Evolutionary conservation across 2,329 filamentous ascomycete species (phyloP).

Genomic region (Trichophyton schoenleinii): DNA sequence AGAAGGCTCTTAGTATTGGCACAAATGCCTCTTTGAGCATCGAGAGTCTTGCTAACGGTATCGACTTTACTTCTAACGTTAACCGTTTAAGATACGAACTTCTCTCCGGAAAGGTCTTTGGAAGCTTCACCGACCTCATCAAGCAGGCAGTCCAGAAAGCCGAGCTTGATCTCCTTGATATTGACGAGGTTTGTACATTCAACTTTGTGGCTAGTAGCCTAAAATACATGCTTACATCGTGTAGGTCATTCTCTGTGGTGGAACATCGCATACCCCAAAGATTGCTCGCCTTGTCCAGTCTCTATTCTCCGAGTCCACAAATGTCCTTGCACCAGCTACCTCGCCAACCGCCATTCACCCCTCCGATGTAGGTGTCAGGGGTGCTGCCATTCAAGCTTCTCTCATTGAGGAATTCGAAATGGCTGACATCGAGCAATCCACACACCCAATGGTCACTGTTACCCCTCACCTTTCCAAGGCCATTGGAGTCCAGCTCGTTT

Average conservation of each 20-base stretch:
- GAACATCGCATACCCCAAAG: slow-evolving; percentile 85
- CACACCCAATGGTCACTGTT: slow-evolving; percentile 86
- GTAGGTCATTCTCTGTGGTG: slow-evolving; percentile 78
- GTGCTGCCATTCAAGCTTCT: slow-evolving; percentile 88
- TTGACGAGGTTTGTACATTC: slow-evolving; percentile 55
- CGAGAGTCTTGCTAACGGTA: slow-evolving; percentile 75
- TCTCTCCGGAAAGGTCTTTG: slow-evolving; percentile 72
- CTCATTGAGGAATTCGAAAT: slow-evolving; percentile 89
- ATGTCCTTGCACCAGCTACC: slow-evolving; percentile 72
- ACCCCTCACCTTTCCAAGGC: slow-evolving; percentile 81
- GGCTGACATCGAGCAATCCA: slow-evolving; percentile 89
- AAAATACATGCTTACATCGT: slow-evolving; percentile 1
- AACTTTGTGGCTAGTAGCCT: background rate
- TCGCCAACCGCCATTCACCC: slow-evolving; percentile 72
- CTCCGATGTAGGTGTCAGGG: slow-evolving; percentile 74
- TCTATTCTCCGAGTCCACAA: slow-evolving; percentile 70
- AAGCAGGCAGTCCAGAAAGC: slow-evolving; percentile 84
- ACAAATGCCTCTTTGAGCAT: slow-evolving; percentile 84
- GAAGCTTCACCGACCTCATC: slow-evolving; percentile 74
- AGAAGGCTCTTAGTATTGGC: slow-evolving; percentile 82
- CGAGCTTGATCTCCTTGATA: slow-evolving; percentile 76
- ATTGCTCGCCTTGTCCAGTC: slow-evolving; percentile 67
- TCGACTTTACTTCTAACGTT: slow-evolving; percentile 83
- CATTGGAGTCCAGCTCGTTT: slow-evolving; percentile 66
- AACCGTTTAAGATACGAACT: slow-evolving; percentile 92